Percentiles rank a stretch among this genome's conserved stretches.
These are phyloP conservation scores for Licmophora abbreviata DNA, from an alignment of 108 stramenopile species.

Conservation along the genomic window DNA sequence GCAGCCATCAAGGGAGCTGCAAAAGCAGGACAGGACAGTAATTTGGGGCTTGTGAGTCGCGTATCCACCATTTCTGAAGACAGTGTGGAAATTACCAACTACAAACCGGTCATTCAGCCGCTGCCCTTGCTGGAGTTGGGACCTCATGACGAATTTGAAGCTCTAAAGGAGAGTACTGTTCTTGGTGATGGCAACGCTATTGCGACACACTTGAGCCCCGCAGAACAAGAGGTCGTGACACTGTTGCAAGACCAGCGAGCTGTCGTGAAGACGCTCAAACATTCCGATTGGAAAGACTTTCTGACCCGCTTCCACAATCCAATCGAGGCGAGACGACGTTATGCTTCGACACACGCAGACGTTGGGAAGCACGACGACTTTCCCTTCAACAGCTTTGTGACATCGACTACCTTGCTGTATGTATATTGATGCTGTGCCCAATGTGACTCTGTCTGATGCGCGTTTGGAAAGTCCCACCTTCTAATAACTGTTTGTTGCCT, in stretches of 20 bases:
- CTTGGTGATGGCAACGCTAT: background rate
- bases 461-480: too few relatives aligned
- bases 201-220: slow-evolving; percentile 11
- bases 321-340: slow-evolving; percentile 6
- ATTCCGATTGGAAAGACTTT: slow-evolving; percentile 76
- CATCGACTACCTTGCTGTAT: slow-evolving; percentile 65
- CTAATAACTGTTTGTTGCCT: too few relatives aligned
- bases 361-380: slow-evolving; percentile 11
- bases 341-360: slow-evolving; percentile 1
- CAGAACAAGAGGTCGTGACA: slow-evolving; percentile 61
- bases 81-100: slow-evolving; percentile 48
- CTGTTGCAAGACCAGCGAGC: slow-evolving; percentile 47
- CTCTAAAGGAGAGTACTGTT: background rate
- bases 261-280: slow-evolving; percentile 74
- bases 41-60: background rate
- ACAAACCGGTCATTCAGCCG: slow-evolving; percentile 62
- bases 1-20: slow-evolving; percentile 14
- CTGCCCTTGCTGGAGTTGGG: slow-evolving; percentile 54
- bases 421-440: too few relatives aligned
- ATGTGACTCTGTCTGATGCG: too few relatives aligned
- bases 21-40: background rate
- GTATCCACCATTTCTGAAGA: too few relatives aligned
- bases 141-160: slow-evolving; percentile 40
- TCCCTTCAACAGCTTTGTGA: slow-evolving; percentile 77
- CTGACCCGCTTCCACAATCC: slow-evolving; percentile 46